Evolutionary conservation across 176 grass and related monocot species (phyloP).

Genomic region (Aegilops umbellulata): DNA sequence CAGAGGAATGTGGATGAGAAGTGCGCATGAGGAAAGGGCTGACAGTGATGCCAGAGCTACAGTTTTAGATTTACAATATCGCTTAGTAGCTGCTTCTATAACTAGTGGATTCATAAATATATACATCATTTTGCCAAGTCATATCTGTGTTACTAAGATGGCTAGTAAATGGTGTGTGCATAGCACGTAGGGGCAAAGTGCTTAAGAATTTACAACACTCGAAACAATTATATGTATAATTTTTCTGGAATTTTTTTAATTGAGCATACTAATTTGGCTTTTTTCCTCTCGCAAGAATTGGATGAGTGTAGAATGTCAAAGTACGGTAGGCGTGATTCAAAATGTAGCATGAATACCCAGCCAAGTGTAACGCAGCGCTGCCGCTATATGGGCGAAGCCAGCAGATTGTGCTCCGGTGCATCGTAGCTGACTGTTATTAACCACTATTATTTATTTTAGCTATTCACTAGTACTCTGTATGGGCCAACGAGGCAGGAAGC

Average conservation of each 20-base stretch:
- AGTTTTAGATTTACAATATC: not conserved
- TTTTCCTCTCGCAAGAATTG: not conserved
- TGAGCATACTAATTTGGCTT: not conserved
- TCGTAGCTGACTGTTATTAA: not conserved
- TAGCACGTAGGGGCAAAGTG: not conserved
- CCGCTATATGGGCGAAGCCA: not conserved
- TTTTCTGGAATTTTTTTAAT: not conserved
- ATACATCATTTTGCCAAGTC: not conserved
- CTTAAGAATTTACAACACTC: not conserved
- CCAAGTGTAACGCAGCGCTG: not conserved
- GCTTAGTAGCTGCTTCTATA: not conserved
- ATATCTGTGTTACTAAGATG: not conserved
- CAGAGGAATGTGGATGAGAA: not conserved
- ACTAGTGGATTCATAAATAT: not conserved
- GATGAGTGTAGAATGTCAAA: not conserved
- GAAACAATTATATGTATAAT: not conserved
- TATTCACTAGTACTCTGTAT: not conserved
- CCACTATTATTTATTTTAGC: not conserved
- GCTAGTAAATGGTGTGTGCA: not conserved
- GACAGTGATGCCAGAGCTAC: not conserved
- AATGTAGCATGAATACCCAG: not conserved
- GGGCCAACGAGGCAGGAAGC: not conserved
- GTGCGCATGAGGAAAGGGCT: not conserved
- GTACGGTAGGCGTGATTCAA: not conserved
- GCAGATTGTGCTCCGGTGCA: not conserved